phyloP scores from a whole-genome alignment of 345 rosid genomes.

The Pistacia integerrima region DNA sequence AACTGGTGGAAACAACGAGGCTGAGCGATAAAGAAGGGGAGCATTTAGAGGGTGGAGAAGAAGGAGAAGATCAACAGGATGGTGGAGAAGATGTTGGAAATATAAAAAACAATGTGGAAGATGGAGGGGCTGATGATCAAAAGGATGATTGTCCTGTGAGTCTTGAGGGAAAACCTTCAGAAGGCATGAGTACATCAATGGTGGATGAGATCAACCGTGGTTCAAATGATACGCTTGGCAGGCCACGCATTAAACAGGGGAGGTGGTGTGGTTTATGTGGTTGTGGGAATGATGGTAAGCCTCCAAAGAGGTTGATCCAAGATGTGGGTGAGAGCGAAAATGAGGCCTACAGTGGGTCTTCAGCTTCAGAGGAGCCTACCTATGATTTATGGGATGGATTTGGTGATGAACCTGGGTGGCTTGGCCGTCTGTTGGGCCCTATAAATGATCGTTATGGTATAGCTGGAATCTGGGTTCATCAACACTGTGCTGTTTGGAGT shows the following conservation, averaged over 20 bases:
- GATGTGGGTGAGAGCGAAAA: slow-evolving; percentile 75
- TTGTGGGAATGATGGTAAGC: slow-evolving; percentile 93
- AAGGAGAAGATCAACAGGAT: slow-evolving; percentile 22
- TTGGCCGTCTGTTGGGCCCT: slow-evolving; percentile 93
- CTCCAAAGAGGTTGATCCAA: slow-evolving; percentile 71
- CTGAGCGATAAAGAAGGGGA: slow-evolving; percentile 17
- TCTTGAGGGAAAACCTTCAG: slow-evolving; percentile 43
- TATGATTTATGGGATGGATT: slow-evolving; percentile 97
- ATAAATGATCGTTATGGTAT: slow-evolving; percentile 93
- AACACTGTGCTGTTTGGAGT: slow-evolving; percentile 97
- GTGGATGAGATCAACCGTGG: slow-evolving; percentile 32
- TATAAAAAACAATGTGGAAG: slow-evolving; percentile 34
- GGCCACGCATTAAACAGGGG: slow-evolving; percentile 67
- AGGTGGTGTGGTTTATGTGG: slow-evolving; percentile 96
- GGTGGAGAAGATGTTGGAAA: slow-evolving; percentile 28
- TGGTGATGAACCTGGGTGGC: slow-evolving; percentile 94
- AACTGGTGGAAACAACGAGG: slow-evolving; percentile 27
- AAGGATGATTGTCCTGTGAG: slow-evolving; percentile 33
- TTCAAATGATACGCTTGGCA: slow-evolving; percentile 34
- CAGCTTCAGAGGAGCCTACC: slow-evolving; percentile 82
- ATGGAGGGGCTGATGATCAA: slow-evolving; percentile 28
- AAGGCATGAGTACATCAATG: slow-evolving; percentile 32
- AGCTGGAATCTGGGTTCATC: slow-evolving; percentile 99
- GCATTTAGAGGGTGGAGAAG: slow-evolving; percentile 26
- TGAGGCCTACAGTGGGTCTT: slow-evolving; percentile 77